Evolutionary conservation across 129 eudicot genomes (phyloP).

Genomic region (Lactuca sativa): DNA sequence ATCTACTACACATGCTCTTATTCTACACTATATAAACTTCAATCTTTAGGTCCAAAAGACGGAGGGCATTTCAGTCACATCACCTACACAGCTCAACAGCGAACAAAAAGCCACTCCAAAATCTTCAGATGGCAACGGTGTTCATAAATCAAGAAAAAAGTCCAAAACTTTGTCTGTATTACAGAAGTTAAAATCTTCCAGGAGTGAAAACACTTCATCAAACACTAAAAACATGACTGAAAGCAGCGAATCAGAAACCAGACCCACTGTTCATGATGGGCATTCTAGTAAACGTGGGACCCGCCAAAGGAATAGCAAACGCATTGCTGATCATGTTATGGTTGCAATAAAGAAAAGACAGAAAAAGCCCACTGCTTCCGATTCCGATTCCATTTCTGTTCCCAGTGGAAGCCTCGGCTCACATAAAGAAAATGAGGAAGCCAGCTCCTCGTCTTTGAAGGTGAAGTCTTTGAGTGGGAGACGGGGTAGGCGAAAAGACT

Average conservation of each 20-base stretch:
- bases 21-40: background rate
- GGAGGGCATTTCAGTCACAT: slow-evolving; percentile 38
- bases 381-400: slow-evolving; percentile 69
- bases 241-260: slow-evolving; percentile 78
- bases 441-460: slow-evolving; percentile 57
- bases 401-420: slow-evolving; percentile 52
- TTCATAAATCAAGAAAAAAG: slow-evolving; percentile 44
- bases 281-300: slow-evolving; percentile 44
- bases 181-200: slow-evolving; percentile 52
- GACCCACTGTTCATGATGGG: slow-evolving; percentile 33
- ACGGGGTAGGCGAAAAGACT: slow-evolving; percentile 54
- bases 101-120: slow-evolving; percentile 42
- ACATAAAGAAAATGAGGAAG: slow-evolving; percentile 64
- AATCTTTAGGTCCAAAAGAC: slow-evolving; percentile 39
- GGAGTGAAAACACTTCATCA: slow-evolving; percentile 77
- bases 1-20: background rate
- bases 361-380: slow-evolving; percentile 60
- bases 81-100: slow-evolving; percentile 31
- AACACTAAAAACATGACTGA: slow-evolving; percentile 57
- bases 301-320: slow-evolving; percentile 67
- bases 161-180: slow-evolving; percentile 45
- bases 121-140: slow-evolving; percentile 44
- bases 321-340: slow-evolving; percentile 64
- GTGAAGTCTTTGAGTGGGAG: slow-evolving; percentile 41
- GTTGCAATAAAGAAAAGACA: slow-evolving; percentile 66